Percentiles rank a stretch among this genome's conserved stretches.
Evolutionary conservation across 139 green algal genomes (phyloP).

Genomic region (Gonium pectorale): DNA sequence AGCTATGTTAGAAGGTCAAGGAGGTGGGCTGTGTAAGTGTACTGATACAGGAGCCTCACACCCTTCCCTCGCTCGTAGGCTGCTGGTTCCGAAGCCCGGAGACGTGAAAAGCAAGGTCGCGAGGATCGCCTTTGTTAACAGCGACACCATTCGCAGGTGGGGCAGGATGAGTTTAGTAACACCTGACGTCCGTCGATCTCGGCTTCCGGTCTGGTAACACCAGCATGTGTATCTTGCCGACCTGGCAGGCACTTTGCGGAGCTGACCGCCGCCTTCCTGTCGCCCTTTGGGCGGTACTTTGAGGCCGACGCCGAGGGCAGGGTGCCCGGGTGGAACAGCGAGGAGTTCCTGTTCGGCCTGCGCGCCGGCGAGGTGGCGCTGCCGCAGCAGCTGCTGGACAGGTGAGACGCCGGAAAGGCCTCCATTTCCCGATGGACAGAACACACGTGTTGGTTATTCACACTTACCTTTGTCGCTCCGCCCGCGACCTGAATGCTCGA

Average conservation of each 20-base stretch:
- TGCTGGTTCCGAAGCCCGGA: constrained; percentile 44
- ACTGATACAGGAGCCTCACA: too few relatives aligned
- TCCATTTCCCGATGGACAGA: too few relatives aligned
- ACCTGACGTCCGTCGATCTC: too few relatives aligned
- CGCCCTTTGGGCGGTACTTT: constrained; percentile 82
- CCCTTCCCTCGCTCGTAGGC: constrained; percentile 9
- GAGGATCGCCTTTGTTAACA: constrained; percentile 76
- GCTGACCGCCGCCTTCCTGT: constrained; percentile 83
- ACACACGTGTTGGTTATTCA: too few relatives aligned
- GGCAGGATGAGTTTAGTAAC: too few relatives aligned
- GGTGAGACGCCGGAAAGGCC: constrained; percentile 28
- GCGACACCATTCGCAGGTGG: constrained; percentile 41
- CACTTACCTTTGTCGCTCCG: too few relatives aligned
- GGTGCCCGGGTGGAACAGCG: constrained; percentile 46
- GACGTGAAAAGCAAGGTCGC: constrained; percentile 59
- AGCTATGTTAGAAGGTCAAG: not conserved
- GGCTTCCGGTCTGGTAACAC: too few relatives aligned
- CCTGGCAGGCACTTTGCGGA: constrained; percentile 85
- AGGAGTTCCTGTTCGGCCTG: constrained; percentile 40
- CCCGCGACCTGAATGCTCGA: too few relatives aligned
- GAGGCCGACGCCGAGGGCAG: constrained; percentile 53
- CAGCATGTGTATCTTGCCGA: too few relatives aligned
- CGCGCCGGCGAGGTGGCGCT: not conserved
- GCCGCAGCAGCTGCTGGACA: constrained; percentile 32
- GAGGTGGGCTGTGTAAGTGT: not conserved